Percentiles rank a stretch among this genome's conserved stretches.
Conservation (phyloP, 106 monocot species). For the Apostasia ramifera region DNA sequence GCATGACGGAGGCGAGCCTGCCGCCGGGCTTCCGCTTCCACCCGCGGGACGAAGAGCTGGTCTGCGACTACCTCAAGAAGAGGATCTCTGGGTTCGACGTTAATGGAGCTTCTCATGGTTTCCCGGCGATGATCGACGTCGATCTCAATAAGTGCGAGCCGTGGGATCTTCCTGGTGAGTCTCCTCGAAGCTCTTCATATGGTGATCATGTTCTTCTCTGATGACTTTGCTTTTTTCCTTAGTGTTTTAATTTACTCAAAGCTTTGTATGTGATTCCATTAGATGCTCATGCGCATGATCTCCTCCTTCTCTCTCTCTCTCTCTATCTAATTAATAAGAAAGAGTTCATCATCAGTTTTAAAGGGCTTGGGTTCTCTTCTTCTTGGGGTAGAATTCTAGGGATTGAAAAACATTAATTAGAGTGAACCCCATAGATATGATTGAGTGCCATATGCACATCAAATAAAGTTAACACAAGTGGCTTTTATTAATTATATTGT, state of each 20-base stretch:
- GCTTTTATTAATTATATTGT: background rate
- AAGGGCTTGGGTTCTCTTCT: too few relatives aligned
- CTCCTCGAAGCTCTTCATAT: background rate
- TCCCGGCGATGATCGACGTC: conserved; percentile 49
- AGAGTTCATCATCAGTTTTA: too few relatives aligned
- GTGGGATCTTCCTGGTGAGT: conserved; percentile 87
- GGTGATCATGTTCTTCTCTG: background rate
- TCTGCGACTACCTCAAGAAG: conserved; percentile 52
- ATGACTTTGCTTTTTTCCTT: too few relatives aligned
- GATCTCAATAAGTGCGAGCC: conserved; percentile 94
- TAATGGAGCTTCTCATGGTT: conserved; percentile 1
- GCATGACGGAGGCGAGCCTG: conserved; percentile 65
- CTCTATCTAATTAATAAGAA: background rate
- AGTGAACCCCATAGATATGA: too few relatives aligned
- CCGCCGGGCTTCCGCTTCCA: conserved; percentile 86
- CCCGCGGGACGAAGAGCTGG: conserved; percentile 76
- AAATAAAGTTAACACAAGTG: too few relatives aligned
- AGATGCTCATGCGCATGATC: background rate
- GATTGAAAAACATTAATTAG: too few relatives aligned
- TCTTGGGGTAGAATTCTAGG: too few relatives aligned
- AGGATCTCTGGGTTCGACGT: conserved; percentile 16
- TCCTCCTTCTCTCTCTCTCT: background rate
- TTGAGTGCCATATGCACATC: too few relatives aligned
- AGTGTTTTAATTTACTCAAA: too few relatives aligned
- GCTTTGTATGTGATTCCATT: too few relatives aligned